Percentiles rank a stretch among this genome's conserved stretches.
phyloP scores from a whole-genome alignment of 208 protist genomes.

The Trypanosomatidae sp. region DNA sequence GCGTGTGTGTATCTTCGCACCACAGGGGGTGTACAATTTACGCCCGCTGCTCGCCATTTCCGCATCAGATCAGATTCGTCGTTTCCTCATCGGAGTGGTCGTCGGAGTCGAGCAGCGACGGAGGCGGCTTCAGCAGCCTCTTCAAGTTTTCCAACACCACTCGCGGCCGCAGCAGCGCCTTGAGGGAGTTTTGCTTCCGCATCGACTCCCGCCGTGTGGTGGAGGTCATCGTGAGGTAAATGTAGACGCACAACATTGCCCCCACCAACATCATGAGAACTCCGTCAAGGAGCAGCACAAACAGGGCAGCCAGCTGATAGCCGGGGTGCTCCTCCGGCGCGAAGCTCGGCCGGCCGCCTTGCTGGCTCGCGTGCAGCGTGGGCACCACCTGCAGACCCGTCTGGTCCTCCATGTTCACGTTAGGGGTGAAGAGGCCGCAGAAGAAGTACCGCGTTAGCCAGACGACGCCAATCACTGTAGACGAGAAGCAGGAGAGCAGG shows the following conservation, averaged over 20 bases:
- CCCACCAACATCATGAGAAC: conserved; percentile 59
- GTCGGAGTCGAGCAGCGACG: conserved; percentile 28
- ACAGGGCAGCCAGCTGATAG: conserved; percentile 20
- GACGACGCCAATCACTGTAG: conserved; percentile 35
- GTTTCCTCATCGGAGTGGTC: conserved; percentile 7
- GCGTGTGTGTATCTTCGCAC: neutral
- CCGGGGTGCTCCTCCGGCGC: conserved; percentile 3
- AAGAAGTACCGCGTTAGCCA: conserved; percentile 44
- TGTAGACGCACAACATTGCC: conserved; percentile 48
- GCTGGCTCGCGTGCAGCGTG: conserved; percentile 48
- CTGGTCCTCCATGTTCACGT: neutral
- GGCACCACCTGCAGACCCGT: conserved; percentile 19
- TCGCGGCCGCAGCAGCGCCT: conserved; percentile 28
- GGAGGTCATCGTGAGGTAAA: conserved; percentile 56
- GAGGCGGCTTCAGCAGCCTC: conserved; percentile 26
- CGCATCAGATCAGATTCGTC: conserved; percentile 5
- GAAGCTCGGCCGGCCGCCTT: conserved; percentile 50
- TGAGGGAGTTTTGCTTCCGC: conserved; percentile 29
- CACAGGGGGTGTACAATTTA: neutral
- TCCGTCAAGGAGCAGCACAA: conserved; percentile 49
- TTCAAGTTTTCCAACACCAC: conserved; percentile 34
- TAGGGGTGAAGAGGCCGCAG: conserved; percentile 16
- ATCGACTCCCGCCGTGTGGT: conserved; percentile 48
- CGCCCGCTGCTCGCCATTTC: neutral
- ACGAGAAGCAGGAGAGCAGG: conserved; percentile 21